Percentiles rank a stretch among this genome's conserved stretches.
These are phyloP conservation scores for Phytophthora multivora DNA, from an alignment of 352 stramenopile species.

Conservation along the genomic window DNA sequence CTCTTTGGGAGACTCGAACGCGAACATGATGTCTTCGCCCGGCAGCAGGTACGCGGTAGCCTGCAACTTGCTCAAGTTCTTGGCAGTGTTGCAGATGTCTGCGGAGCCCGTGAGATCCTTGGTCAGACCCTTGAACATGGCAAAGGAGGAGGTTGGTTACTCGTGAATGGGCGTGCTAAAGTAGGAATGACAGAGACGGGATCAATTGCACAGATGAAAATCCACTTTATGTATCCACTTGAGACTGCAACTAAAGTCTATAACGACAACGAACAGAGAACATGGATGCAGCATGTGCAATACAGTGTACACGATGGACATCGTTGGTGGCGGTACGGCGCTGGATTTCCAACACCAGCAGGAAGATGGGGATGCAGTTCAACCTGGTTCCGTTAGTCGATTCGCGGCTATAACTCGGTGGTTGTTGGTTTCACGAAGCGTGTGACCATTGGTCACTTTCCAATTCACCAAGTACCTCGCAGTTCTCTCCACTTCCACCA, in stretches of 20 bases:
- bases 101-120: slow-evolving; percentile 57
- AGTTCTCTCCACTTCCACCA: slow-evolving; percentile 8
- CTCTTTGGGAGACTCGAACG: slow-evolving; percentile 61
- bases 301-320: neutral
- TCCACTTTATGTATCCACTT: slow-evolving; percentile 23
- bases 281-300: slow-evolving; percentile 11
- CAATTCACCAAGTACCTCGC: slow-evolving; percentile 2
- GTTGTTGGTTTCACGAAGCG: neutral
- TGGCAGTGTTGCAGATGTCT: slow-evolving; percentile 54
- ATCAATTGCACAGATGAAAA: slow-evolving; percentile 12
- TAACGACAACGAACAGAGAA: slow-evolving; percentile 14
- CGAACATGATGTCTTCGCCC: slow-evolving; percentile 52
- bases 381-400: slow-evolving; percentile 17
- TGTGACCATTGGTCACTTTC: slow-evolving; percentile 6
- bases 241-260: slow-evolving; percentile 13
- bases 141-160: neutral
- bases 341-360: slow-evolving; percentile 20
- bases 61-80: slow-evolving; percentile 35
- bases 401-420: slow-evolving; percentile 2
- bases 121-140: slow-evolving; percentile 54
- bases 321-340: neutral
- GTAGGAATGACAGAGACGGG: slow-evolving; percentile 17
- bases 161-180: slow-evolving; percentile 22
- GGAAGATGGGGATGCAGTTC: slow-evolving; percentile 12
- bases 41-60: slow-evolving; percentile 43